A percentile compares a stretch with the other conserved stretches of the same genome.
phyloP scores from a whole-genome alignment of 2,329 filamentous ascomycete species.

The Diaporthe sp. region DNA sequence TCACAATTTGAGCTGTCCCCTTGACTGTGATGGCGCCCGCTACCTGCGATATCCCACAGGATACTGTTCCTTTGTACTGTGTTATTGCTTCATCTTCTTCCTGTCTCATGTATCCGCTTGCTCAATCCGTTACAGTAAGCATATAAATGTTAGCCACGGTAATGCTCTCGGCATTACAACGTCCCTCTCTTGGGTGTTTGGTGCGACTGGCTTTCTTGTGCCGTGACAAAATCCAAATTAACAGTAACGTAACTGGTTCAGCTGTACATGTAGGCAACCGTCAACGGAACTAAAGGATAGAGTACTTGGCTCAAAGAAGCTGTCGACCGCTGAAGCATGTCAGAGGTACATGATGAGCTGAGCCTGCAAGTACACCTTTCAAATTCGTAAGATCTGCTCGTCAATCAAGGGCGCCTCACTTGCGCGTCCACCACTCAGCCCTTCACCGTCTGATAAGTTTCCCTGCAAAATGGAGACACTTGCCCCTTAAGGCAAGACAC shows the following conservation, averaged over 20 bases:
- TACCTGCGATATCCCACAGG: background rate
- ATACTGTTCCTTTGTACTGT: too few relatives aligned
- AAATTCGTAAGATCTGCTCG: conserved; percentile 3
- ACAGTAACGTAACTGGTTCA: too few relatives aligned
- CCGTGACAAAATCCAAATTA: background rate
- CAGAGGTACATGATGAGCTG: background rate
- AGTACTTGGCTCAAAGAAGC: background rate
- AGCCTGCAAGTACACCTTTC: background rate
- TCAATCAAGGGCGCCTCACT: background rate
- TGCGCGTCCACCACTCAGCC: background rate
- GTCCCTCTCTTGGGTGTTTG: too few relatives aligned
- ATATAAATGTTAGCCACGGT: too few relatives aligned
- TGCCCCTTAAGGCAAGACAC: conserved; percentile 9
- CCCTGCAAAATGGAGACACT: conserved; percentile 2
- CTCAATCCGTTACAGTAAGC: too few relatives aligned
- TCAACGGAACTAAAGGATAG: background rate
- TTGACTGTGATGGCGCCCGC: background rate
- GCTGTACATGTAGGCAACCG: background rate
- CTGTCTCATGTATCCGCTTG: background rate
- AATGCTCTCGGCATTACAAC: too few relatives aligned
- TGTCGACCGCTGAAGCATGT: background rate
- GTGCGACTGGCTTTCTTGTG: too few relatives aligned
- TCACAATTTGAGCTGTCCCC: background rate
- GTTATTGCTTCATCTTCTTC: background rate
- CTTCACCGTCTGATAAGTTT: conserved; percentile 26